Conservation (phyloP, 176 grass and related monocot species). For the Aechmea fasciata region DNA sequence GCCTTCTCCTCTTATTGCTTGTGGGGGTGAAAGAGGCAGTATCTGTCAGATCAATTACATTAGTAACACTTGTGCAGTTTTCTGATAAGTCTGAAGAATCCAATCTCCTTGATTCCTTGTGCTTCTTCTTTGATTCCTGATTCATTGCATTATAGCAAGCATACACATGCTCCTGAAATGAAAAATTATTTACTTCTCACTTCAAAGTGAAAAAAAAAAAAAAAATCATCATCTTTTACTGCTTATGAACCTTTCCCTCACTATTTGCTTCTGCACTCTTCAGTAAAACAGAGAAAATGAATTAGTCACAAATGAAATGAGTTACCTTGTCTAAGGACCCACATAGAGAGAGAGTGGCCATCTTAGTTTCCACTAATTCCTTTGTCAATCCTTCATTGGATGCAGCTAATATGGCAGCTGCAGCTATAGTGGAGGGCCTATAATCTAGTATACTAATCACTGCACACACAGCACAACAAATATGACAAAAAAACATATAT, state of each 20-base stretch:
- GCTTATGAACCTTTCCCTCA: not conserved
- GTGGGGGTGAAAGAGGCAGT: not conserved
- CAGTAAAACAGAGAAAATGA: not conserved
- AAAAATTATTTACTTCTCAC: not conserved
- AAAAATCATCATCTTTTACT: not conserved
- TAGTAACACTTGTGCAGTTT: not conserved
- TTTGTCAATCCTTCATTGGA: conserved; percentile 22
- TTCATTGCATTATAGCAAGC: conserved; percentile 50
- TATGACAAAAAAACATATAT: not conserved
- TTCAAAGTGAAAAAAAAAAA: not conserved
- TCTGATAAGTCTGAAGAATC: conserved; percentile 10
- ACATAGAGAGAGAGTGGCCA: conserved; percentile 19
- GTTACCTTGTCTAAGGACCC: conserved; percentile 41
- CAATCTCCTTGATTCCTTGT: not conserved
- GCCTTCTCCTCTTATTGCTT: conserved; percentile 17
- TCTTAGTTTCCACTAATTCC: conserved; percentile 33
- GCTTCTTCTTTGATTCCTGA: conserved; percentile 4
- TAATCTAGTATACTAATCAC: conserved; percentile 36
- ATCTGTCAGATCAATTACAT: conserved; percentile 3
- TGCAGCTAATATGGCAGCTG: conserved; percentile 41
- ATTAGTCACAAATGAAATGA: not conserved
- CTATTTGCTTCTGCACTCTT: not conserved
- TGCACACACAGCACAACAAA: conserved; percentile 4
- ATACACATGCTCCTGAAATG: conserved; percentile 45
- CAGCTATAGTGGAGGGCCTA: conserved; percentile 44